Conservation (phyloP, 345 rosid genomes). For the Durio zibethinus region DNA sequence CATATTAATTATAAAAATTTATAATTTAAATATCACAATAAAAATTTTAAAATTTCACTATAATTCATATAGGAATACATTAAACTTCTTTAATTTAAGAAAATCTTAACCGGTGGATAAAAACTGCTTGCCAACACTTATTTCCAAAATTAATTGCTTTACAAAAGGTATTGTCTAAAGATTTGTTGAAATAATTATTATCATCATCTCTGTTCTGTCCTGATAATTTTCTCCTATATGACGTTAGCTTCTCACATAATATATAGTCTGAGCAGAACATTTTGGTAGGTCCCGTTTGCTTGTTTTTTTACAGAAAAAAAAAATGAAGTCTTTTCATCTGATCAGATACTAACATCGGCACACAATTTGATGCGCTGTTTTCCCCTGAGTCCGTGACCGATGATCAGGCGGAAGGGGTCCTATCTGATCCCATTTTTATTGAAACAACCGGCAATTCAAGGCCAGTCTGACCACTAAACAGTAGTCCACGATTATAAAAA, state of each 20-base stretch:
- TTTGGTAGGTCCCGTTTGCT: not conserved
- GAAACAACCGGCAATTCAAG: not conserved
- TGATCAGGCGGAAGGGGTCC: not conserved
- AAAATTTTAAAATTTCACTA: too few relatives aligned
- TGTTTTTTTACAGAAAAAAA: not conserved
- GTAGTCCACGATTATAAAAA: not conserved
- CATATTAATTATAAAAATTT: too few relatives aligned
- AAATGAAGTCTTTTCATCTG: not conserved
- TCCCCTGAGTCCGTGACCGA: not conserved
- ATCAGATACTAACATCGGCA: not conserved
- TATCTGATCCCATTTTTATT: not conserved
- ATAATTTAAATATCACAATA: too few relatives aligned
- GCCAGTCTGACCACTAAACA: not conserved
- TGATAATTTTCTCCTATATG: not conserved
- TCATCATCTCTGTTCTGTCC: not conserved
- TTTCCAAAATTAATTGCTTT: not conserved
- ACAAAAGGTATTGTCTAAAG: too few relatives aligned
- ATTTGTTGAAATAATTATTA: not conserved
- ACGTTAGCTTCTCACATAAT: not conserved
- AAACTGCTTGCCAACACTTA: too few relatives aligned
- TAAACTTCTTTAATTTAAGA: too few relatives aligned
- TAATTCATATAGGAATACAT: too few relatives aligned
- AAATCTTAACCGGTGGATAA: too few relatives aligned
- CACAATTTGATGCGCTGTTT: not conserved
- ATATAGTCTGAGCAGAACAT: not conserved